phyloP scores from a whole-genome alignment of 495 filamentous ascomycete species.

The Penicillium waksmanii region DNA sequence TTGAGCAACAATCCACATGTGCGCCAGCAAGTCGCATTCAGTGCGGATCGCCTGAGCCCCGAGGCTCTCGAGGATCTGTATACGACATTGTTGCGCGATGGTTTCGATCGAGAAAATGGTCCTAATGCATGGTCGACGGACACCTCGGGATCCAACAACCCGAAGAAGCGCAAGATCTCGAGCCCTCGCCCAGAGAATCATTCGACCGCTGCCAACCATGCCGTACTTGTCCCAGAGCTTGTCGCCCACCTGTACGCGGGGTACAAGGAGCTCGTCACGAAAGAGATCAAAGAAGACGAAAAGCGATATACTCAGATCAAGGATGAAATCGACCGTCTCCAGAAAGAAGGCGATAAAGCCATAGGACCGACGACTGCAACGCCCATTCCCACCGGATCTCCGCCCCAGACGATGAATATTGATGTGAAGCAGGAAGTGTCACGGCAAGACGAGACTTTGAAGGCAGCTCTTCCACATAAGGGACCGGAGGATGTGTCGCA shows the following conservation, averaged over 20 bases:
- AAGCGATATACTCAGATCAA: constrained; percentile 62
- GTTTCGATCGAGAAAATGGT: constrained; percentile 47
- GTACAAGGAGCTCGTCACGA: constrained; percentile 69
- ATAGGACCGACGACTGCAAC: constrained; percentile 17
- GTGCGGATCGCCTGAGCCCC: constrained; percentile 72
- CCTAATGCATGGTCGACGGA: constrained; percentile 38
- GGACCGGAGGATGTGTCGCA: neutral
- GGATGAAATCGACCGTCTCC: constrained; percentile 69
- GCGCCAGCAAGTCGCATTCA: constrained; percentile 66
- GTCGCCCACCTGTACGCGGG: constrained; percentile 72
- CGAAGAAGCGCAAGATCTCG: constrained; percentile 74
- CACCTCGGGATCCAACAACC: constrained; percentile 40
- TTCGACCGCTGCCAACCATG: constrained; percentile 63
- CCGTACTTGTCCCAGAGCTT: constrained; percentile 66
- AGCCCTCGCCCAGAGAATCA: constrained; percentile 62
- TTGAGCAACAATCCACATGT: constrained; percentile 73
- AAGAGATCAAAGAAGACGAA: constrained; percentile 77
- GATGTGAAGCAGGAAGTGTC: constrained; percentile 36
- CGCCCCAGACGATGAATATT: constrained; percentile 42
- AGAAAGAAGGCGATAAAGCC: constrained; percentile 58
- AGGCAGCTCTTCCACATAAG: constrained; percentile 3
- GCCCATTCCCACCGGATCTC: constrained; percentile 18
- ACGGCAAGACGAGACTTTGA: constrained; percentile 15
- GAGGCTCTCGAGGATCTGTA: constrained; percentile 81
- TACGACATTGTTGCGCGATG: constrained; percentile 73